A percentile compares a stretch with the other conserved stretches of the same genome.
Evolutionary conservation across 495 filamentous ascomycete genomes (phyloP).

Genomic region (Lasiosphaeria ovina): DNA sequence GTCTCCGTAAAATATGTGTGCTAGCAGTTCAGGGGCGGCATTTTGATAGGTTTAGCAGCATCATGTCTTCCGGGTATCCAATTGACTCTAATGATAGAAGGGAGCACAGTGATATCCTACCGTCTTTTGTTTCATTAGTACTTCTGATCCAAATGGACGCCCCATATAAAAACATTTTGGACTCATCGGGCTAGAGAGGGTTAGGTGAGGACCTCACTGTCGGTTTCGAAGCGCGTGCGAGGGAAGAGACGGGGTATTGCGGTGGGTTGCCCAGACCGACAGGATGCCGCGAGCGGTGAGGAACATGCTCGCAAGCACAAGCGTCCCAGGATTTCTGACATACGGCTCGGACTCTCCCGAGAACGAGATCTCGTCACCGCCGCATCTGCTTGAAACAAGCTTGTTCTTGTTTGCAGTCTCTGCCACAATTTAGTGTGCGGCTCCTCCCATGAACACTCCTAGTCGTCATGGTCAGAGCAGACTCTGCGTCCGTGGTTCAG

Average conservation of each 20-base stretch:
- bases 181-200: background rate
- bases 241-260: background rate
- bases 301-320: background rate
- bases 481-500: too few relatives aligned
- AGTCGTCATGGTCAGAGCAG: too few relatives aligned
- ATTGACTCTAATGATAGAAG: too few relatives aligned
- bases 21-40: too few relatives aligned
- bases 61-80: too few relatives aligned
- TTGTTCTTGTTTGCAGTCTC: too few relatives aligned
- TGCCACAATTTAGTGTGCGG: too few relatives aligned
- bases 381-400: background rate
- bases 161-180: background rate
- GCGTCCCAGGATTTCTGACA: background rate
- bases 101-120: background rate
- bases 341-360: background rate
- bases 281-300: background rate
- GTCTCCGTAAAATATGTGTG: too few relatives aligned
- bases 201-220: constrained; percentile 3
- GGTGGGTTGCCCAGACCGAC: background rate
- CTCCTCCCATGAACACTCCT: too few relatives aligned
- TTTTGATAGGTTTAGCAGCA: too few relatives aligned
- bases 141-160: background rate
- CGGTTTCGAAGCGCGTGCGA: background rate
- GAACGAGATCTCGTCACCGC: background rate
- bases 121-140: background rate